Evolutionary conservation across 2,329 filamentous ascomycete genomes (phyloP).

Genomic region (Hansfordia pulvinata): DNA sequence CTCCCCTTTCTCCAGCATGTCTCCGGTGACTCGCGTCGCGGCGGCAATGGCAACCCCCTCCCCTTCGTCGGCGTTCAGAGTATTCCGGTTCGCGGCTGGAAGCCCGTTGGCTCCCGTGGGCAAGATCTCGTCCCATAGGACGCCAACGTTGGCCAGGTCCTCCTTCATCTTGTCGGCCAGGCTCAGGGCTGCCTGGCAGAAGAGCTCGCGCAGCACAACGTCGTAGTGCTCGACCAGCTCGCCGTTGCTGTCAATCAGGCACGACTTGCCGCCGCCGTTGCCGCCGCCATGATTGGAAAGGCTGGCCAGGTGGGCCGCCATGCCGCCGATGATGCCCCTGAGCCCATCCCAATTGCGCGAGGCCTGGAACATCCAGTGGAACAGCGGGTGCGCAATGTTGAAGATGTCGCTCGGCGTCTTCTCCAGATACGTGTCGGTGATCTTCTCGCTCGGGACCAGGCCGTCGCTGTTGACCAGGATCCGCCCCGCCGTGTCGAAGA

Average conservation of each 20-base stretch:
- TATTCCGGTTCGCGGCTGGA: too few relatives aligned
- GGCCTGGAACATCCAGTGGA: constrained; percentile 78
- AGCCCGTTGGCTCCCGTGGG: constrained; percentile 38
- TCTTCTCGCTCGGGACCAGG: constrained; percentile 56
- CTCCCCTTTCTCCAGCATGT: constrained; percentile 25
- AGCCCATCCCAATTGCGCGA: constrained; percentile 66
- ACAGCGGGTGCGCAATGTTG: constrained; percentile 61
- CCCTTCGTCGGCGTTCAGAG: constrained; percentile 4
- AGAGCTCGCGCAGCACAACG: constrained; percentile 66
- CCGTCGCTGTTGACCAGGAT: constrained; percentile 60
- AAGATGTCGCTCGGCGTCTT: constrained; percentile 62
- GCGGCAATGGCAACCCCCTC: constrained; percentile 4
- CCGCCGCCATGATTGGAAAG: too few relatives aligned
- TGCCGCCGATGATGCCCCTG: constrained; percentile 52
- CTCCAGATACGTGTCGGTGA: constrained; percentile 65
- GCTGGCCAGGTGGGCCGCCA: constrained; percentile 55
- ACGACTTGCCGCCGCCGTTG: too few relatives aligned
- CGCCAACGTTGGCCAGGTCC: constrained; percentile 48
- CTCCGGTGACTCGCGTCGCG: constrained; percentile 10
- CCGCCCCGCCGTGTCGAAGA: constrained; percentile 53
- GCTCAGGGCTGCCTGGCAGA: constrained; percentile 66
- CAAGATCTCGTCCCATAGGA: constrained; percentile 64
- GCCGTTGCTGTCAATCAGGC: constrained; percentile 36
- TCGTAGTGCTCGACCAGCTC: constrained; percentile 57
- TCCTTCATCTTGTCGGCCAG: constrained; percentile 55